phyloP scores from a whole-genome alignment of 352 stramenopile genomes.

The Pythium phragmiticola region DNA sequence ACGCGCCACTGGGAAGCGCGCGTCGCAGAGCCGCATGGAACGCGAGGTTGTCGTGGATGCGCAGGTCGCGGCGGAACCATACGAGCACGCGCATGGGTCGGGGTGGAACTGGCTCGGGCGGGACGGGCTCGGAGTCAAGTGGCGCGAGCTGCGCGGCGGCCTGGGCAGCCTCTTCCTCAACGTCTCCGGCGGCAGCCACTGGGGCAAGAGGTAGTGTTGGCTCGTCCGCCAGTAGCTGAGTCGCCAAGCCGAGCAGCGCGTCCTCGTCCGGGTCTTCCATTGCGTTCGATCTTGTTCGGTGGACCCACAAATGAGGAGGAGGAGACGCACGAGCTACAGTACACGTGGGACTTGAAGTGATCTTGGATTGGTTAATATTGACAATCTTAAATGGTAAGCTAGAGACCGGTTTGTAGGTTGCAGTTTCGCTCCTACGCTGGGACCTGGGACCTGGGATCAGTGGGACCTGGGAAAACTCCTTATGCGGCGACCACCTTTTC shows the following conservation, averaged over 20 bases:
- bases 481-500: too few species aligned
- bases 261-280: conserved; percentile 35
- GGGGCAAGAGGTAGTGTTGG: conserved; percentile 30
- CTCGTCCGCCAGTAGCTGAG: conserved; percentile 39
- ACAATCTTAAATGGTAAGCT: background rate
- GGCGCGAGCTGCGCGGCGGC: conserved; percentile 35
- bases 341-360: background rate
- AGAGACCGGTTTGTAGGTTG: background rate
- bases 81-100: conserved; percentile 51
- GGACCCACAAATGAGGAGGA: background rate
- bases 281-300: conserved; percentile 24
- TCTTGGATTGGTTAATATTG: conserved; percentile 1
- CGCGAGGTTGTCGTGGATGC: conserved; percentile 95
- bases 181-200: conserved; percentile 12
- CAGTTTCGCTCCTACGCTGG: background rate
- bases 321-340: background rate
- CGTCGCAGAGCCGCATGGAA: conserved; percentile 74
- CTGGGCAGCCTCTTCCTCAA: conserved; percentile 34
- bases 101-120: background rate
- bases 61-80: conserved; percentile 96
- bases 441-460: background rate
- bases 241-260: conserved; percentile 42
- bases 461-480: too few species aligned
- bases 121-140: background rate
- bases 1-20: conserved; percentile 27